Evolutionary conservation across 164 flowering plant genomes (phyloP), one percentile per base, ranked within the genome.

Genomic region (Magnolia sinica): DNA sequence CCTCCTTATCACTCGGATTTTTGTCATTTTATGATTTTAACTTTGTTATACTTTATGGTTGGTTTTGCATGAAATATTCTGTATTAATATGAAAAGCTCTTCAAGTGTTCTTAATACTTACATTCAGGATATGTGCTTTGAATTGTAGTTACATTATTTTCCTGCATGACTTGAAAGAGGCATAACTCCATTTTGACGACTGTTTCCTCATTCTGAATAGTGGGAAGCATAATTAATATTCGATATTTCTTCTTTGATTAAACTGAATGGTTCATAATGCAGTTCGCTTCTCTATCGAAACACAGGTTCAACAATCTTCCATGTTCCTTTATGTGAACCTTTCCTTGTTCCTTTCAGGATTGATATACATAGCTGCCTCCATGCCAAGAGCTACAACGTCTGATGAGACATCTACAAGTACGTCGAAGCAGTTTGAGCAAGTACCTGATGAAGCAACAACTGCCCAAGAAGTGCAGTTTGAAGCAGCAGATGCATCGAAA

Each of bases 291-390:
- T 55, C 61, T 55, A 11, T 11, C 61, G 19, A 55, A 16, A 11
- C 18, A 4, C 16, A 9, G 18, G 61, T 11, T 55, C 18, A 16
- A 0, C 19, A 2, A 55, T 55, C 19, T 55, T 55, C 31, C 71
- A 16, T 68, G 37, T 68, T 68, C 50, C 45, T 31, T 31, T 29
- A 31, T 68, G 50, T 29, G 31, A 65, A 23, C 29, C 19, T 68
- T 68, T 55, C 13, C 8, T 68, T 27, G n/a, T 68, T 68, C 50
- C 71, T 68, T 68, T 20, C 31, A 68, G 71, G 71, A 2, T 68
- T 19, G 0, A 31, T 68, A 6, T 68, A 3, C 19, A 16, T 68
- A 11, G 50, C 51, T 7, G 71, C n/a, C n/a, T 14, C 14, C 49
- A 14, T 68, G 50, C 71, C 71, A 5, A 68, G 29, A 31, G 71